Conservation (phyloP, 208 protist species). For the Trichomonas vaginalis region DNA sequence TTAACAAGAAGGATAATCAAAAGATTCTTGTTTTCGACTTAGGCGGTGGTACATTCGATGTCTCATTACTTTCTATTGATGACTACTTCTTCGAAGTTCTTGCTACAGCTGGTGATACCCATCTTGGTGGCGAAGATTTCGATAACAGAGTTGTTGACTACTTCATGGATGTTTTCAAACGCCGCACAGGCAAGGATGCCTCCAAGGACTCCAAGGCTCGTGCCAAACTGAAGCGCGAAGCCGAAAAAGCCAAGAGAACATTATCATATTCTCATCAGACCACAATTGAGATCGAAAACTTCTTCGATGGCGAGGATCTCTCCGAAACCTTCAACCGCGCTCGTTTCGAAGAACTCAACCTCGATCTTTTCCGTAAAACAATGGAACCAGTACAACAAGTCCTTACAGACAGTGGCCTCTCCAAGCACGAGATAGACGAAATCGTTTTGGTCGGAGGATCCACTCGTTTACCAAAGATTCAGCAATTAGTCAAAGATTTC, state of each 20-base stretch:
- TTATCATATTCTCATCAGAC: conserved; percentile 48
- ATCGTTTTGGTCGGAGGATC: conserved; percentile 47
- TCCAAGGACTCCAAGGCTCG: conserved; percentile 44
- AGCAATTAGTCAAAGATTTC: conserved; percentile 28
- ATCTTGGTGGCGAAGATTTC: too few relatives aligned
- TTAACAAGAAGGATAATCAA: conserved; percentile 28
- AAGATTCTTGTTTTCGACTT: neutral
- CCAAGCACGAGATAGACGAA: conserved; percentile 33
- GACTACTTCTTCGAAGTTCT: neutral
- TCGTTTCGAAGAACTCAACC: conserved; percentile 29
- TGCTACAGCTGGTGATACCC: too few relatives aligned
- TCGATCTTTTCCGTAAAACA: conserved; percentile 30
- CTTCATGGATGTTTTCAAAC: conserved; percentile 23
- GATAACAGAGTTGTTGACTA: neutral
- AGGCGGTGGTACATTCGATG: too few relatives aligned
- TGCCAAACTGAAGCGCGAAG: conserved; percentile 57
- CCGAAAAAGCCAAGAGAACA: conserved; percentile 70
- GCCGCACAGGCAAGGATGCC: conserved; percentile 69
- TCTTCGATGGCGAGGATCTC: conserved; percentile 45
- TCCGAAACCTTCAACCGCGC: conserved; percentile 18
- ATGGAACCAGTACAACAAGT: conserved; percentile 16
- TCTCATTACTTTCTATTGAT: neutral
- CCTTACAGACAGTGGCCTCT: conserved; percentile 35
- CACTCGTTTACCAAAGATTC: conserved; percentile 36
- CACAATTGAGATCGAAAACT: conserved; percentile 65